Evolutionary conservation across 164 flowering plant genomes (phyloP).

Genomic region (Aristolochia californica): DNA sequence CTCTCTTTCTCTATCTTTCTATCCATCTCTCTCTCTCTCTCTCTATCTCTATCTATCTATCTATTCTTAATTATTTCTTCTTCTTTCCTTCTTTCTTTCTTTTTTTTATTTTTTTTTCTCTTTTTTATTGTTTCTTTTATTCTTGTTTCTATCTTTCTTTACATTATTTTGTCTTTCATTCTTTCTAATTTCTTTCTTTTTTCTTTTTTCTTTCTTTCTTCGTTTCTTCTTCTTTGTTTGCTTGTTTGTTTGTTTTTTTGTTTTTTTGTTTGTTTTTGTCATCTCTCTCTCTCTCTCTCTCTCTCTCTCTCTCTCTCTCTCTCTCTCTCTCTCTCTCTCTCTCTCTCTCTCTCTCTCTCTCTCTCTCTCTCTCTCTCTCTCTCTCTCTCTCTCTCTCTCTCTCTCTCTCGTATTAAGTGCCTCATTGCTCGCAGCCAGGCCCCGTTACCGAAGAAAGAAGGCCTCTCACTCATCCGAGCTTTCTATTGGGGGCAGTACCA

Average conservation of each 20-base stretch:
- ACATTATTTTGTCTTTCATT: too few relatives aligned
- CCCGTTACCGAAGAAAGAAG: slow-evolving; percentile 50
- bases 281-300: not conserved
- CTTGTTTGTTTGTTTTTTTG: too few relatives aligned
- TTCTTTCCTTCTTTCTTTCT: too few relatives aligned
- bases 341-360: not conserved
- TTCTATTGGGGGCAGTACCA: slow-evolving; percentile 29
- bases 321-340: not conserved
- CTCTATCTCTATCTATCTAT: too few relatives aligned
- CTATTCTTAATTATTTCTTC: too few relatives aligned
- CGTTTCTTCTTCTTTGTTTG: too few relatives aligned
- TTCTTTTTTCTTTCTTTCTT: too few relatives aligned
- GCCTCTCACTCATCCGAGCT: slow-evolving; percentile 33
- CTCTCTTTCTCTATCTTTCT: not conserved
- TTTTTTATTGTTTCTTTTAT: too few relatives aligned
- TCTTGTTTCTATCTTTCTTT: too few relatives aligned
- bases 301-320: not conserved
- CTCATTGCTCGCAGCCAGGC: slow-evolving; percentile 53
- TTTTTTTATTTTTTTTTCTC: too few relatives aligned
- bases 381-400: slow-evolving; percentile 1
- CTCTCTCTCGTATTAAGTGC: slow-evolving; percentile 7
- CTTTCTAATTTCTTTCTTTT: too few relatives aligned
- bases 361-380: not conserved
- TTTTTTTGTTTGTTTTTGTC: too few relatives aligned
- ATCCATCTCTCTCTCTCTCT: not conserved